Evolutionary conservation across 2,329 filamentous ascomycete genomes (phyloP).

Genomic region (Trichoderma simmonsii): DNA sequence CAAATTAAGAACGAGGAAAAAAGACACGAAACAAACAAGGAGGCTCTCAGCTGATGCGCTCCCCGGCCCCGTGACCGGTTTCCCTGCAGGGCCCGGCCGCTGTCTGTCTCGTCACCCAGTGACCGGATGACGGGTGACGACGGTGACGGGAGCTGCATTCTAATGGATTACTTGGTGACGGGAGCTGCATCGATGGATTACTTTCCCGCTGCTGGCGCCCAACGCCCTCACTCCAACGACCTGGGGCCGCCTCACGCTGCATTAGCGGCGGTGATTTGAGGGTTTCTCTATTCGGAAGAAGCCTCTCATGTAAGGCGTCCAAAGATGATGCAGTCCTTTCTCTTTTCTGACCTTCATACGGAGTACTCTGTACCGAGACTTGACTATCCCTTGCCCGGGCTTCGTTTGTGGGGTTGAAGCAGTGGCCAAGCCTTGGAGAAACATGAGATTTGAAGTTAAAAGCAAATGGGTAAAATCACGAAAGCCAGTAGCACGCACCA

Average conservation of each 20-base stretch:
- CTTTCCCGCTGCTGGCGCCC: not conserved
- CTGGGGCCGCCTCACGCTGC: not conserved
- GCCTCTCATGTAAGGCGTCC: not conserved
- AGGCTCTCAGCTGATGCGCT: not conserved
- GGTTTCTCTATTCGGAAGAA: constrained; percentile 4
- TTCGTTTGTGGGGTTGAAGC: not conserved
- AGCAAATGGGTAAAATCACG: not conserved
- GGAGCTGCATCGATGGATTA: too few species aligned
- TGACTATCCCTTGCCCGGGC: not conserved
- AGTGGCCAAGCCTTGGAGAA: not conserved
- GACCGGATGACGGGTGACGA: not conserved
- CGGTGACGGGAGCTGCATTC: not conserved
- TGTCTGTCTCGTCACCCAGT: not conserved
- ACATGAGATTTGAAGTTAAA: not conserved
- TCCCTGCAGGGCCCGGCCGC: not conserved
- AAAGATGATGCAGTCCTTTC: not conserved
- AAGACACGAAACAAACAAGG: not conserved
- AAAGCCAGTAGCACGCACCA: not conserved
- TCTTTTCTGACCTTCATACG: not conserved
- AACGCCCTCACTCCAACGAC: not conserved
- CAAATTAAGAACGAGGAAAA: not conserved
- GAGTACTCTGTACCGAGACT: not conserved
- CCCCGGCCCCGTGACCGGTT: not conserved
- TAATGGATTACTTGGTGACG: not conserved
- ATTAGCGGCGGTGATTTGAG: not conserved